phyloP scores from a whole-genome alignment of 495 filamentous ascomycete species.

The Lasiosphaeris hirsuta region DNA sequence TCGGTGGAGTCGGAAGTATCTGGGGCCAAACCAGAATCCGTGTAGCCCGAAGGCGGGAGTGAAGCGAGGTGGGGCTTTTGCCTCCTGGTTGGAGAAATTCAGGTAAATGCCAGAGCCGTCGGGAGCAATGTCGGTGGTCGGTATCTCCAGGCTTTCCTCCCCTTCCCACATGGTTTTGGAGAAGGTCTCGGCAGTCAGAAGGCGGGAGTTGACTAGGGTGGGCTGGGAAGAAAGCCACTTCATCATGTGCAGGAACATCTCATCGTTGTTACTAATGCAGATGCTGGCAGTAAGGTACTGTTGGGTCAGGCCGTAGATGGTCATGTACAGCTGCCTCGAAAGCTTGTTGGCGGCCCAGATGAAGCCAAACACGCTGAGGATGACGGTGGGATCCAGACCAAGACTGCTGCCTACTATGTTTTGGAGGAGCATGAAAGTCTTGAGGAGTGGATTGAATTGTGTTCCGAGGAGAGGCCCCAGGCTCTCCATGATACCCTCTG shows the following conservation, averaged over 20 bases:
- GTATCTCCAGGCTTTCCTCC: constrained; percentile 41
- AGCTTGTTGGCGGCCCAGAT: constrained; percentile 40
- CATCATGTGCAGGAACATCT: constrained; percentile 59
- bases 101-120: constrained; percentile 36
- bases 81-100: constrained; percentile 45
- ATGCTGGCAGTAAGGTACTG: constrained; percentile 54
- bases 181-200: constrained; percentile 55
- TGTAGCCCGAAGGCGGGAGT: constrained; percentile 40
- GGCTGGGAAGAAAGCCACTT: constrained; percentile 57
- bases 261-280: constrained; percentile 53
- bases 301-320: constrained; percentile 27
- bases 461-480: constrained; percentile 28
- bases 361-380: constrained; percentile 34
- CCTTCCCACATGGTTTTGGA: constrained; percentile 51
- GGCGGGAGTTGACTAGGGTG: constrained; percentile 49
- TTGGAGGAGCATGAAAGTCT: constrained; percentile 28
- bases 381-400: constrained; percentile 37
- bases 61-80: constrained; percentile 35
- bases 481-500: constrained; percentile 25
- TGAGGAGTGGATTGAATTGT: constrained; percentile 31
- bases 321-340: constrained; percentile 27
- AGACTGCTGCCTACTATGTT: constrained; percentile 29
- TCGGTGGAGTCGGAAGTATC: constrained; percentile 38
- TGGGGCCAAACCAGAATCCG: constrained; percentile 40
- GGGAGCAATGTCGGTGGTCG: constrained; percentile 22